These are phyloP conservation scores for Globisporangium camurandrum DNA, from an alignment of 352 stramenopile species.

Conservation along the genomic window DNA sequence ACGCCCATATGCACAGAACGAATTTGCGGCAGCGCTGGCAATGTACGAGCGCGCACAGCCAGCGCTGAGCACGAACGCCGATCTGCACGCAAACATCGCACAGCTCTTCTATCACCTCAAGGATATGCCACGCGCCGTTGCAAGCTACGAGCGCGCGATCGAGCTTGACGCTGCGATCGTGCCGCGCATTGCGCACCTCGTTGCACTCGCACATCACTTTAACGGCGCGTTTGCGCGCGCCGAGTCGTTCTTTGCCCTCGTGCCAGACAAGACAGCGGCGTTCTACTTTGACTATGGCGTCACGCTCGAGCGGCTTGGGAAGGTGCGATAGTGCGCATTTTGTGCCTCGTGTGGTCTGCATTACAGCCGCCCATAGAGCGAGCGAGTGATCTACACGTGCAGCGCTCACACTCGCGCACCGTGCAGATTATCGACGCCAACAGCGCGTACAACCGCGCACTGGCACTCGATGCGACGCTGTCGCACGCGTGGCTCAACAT, in stretches of 20 bases:
- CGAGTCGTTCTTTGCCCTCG: conserved; percentile 21
- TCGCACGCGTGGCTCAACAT: conserved; percentile 53
- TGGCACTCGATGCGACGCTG: conserved; percentile 21
- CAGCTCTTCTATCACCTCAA: conserved; percentile 24
- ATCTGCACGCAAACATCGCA: conserved; percentile 22
- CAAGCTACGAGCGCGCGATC: conserved; percentile 12
- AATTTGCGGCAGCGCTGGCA: conserved; percentile 18
- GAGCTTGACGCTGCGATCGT: conserved; percentile 7
- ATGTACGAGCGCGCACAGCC: conserved; percentile 13
- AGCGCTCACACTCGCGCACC: neutral
- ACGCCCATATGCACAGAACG: conserved; percentile 2
- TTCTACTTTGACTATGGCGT: conserved; percentile 52
- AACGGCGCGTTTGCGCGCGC: conserved; percentile 18
- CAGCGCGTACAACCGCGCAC: conserved; percentile 33
- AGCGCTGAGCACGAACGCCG: conserved; percentile 10
- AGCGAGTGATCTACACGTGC: no score
- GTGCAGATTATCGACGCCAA: conserved; percentile 32
- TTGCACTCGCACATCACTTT: conserved; percentile 36
- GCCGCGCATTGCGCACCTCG: conserved; percentile 11
- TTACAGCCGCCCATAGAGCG: no score
- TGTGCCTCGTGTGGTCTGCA: neutral
- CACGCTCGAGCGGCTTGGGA: conserved; percentile 35
- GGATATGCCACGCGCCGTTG: conserved; percentile 11
- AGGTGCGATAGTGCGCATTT: conserved; percentile 12
- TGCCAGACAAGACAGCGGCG: conserved; percentile 15